phyloP scores from a whole-genome alignment of 2,329 filamentous ascomycete genomes.

The Alternaria conjuncta region DNA sequence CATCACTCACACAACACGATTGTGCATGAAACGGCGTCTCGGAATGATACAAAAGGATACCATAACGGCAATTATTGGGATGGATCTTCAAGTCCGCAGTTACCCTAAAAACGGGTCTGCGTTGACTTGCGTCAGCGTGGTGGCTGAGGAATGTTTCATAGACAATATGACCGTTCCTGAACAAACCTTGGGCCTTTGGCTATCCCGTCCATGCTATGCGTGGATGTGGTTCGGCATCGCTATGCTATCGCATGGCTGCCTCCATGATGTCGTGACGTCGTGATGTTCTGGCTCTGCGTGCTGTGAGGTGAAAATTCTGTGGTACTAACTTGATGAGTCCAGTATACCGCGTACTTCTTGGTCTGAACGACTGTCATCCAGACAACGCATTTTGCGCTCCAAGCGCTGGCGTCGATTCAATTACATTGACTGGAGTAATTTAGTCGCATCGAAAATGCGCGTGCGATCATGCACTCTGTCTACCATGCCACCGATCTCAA shows the following conservation, averaged over 20 bases:
- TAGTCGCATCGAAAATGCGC: background rate
- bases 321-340: background rate
- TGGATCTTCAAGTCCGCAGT: conserved; percentile 38
- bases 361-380: background rate
- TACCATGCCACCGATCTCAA: no score
- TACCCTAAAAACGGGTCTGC: conserved; percentile 20
- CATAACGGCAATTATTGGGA: conserved; percentile 32
- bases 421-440: background rate
- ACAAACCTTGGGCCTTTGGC: conserved; percentile 49
- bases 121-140: conserved; percentile 52
- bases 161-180: conserved; percentile 58
- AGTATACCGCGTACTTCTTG: background rate
- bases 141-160: conserved; percentile 59
- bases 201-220: background rate
- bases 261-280: conserved; percentile 6
- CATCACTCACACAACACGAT: conserved; percentile 10
- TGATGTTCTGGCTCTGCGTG: background rate
- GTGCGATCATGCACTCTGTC: background rate
- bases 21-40: conserved; percentile 37
- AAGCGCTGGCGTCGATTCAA: background rate
- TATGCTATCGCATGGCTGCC: background rate
- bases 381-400: background rate
- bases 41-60: conserved; percentile 30
- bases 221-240: background rate
- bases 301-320: background rate